Evolutionary conservation across 352 stramenopile species (phyloP).

Genomic region (Phytophthora hybrid): DNA sequence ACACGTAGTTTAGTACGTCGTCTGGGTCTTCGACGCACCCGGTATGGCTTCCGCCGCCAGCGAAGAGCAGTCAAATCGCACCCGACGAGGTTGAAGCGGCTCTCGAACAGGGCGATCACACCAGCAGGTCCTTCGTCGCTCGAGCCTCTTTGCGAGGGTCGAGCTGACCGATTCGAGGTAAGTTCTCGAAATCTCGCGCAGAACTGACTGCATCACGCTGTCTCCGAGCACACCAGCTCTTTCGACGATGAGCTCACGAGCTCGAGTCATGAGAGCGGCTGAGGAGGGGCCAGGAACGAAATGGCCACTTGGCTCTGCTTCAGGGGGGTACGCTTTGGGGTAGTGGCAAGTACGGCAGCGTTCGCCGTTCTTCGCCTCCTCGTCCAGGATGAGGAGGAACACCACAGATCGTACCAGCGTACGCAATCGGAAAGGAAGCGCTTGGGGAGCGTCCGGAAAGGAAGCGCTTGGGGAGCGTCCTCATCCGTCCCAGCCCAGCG

Average conservation of each 20-base stretch:
- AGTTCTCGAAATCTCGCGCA: background rate
- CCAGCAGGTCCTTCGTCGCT: background rate
- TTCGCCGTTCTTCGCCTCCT: background rate
- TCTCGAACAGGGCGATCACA: background rate
- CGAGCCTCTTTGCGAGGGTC: background rate
- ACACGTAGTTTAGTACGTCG: background rate
- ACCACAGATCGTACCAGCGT: background rate
- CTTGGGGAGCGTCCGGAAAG: no score
- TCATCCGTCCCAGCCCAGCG: no score
- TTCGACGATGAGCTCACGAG: background rate
- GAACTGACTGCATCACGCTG: background rate
- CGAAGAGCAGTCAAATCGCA: background rate
- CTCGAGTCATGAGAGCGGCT: background rate
- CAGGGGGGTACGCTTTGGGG: background rate
- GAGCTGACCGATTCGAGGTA: background rate
- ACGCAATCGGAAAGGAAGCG: no score
- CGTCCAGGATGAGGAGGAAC: background rate
- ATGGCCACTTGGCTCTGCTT: background rate
- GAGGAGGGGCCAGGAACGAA: background rate
- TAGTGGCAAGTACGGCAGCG: background rate
- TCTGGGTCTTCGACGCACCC: background rate
- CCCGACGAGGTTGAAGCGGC: background rate
- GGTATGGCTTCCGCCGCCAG: background rate
- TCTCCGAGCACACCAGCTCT: background rate
- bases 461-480: no score